Conservation (phyloP, 2,329 filamentous ascomycete genomes). For the Byssoonygena ceratinophila region DNA sequence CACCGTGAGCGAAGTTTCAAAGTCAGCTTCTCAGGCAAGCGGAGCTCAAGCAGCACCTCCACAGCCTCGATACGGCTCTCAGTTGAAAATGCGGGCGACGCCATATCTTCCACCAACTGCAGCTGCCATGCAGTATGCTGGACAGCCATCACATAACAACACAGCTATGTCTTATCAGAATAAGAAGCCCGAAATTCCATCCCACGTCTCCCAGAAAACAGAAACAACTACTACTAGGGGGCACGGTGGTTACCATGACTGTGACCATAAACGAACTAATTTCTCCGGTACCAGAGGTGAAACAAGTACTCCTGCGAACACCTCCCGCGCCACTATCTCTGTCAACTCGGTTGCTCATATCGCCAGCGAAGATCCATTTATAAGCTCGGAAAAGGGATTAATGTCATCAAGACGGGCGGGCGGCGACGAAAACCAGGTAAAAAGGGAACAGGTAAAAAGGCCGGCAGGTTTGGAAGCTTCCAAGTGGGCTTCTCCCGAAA, state of each 20-base stretch:
- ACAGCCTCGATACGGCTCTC: slow-evolving; percentile 2
- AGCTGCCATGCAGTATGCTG: slow-evolving; percentile 18
- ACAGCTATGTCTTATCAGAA: background rate
- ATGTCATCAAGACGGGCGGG: background rate
- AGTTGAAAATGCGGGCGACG: slow-evolving; percentile 11
- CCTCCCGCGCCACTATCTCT: background rate
- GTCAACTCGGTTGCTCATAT: background rate
- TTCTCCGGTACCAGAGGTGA: background rate
- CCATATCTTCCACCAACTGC: slow-evolving; percentile 15
- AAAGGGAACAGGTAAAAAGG: background rate
- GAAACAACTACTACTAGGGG: background rate
- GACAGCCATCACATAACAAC: background rate
- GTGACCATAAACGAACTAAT: background rate
- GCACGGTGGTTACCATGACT: background rate
- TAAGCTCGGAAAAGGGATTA: background rate
- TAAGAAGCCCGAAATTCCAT: background rate
- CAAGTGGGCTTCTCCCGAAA: slow-evolving; percentile 11
- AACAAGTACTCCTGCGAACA: background rate
- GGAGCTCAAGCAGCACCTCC: background rate
- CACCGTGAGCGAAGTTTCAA: background rate
- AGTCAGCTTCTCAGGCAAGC: background rate
- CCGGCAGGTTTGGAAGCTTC: slow-evolving; percentile 11
- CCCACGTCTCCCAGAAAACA: background rate
- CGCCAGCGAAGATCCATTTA: background rate
- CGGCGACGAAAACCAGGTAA: background rate